Evolutionary conservation across 495 filamentous ascomycete genomes (phyloP), one percentile per base, ranked within the genome.

Genomic region (Neurospora tetraspora): DNA sequence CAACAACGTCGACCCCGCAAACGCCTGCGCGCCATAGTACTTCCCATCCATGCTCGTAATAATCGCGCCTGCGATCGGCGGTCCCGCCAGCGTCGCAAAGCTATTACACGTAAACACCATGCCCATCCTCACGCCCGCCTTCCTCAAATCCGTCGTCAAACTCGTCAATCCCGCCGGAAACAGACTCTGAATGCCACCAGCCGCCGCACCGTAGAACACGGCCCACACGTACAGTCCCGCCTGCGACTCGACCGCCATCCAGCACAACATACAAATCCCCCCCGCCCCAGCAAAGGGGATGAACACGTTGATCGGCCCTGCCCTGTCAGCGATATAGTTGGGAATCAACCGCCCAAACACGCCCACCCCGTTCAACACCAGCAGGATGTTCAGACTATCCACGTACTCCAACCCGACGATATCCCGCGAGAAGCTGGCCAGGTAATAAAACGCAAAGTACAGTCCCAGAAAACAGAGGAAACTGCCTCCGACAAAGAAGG

Each of bases 371-470:
- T 96, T 96, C 77, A 94, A 85, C 68, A 94, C 83, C 34, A 93
- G 82, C 23, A 96, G 84, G 18, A 94, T 77, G 75, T 90, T 89
- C 69, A 93, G 87, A 3, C 88, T 89, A 42, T 84, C 83, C 1
- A 78, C 78, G 73, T 88, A 83, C 5, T 80, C 81, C 4, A 91
- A 78, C 7, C 73, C 76, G 20, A 89, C 81, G 18, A 77, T 72
- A n/a, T 77, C 69, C 18, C 88, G 87, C 61, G 85, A 87, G 78
- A 89, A 95, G 5, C 86, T 74, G 5, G 83, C 79, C 31, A 94
- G 82, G 80, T 93, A 96, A 81, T 93, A 94, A 77, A 91, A 93
- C 9, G 87, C 88, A 73, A 96, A 88, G 76, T 93, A 96, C 5
- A 92, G 73, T 2, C 88, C 90, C 84, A 86, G 88, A 74, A 92